Evolutionary conservation across 768 basidiomycete species (phyloP), one percentile per base, ranked within the genome.

Genomic region (Rhizopogon vulgaris): DNA sequence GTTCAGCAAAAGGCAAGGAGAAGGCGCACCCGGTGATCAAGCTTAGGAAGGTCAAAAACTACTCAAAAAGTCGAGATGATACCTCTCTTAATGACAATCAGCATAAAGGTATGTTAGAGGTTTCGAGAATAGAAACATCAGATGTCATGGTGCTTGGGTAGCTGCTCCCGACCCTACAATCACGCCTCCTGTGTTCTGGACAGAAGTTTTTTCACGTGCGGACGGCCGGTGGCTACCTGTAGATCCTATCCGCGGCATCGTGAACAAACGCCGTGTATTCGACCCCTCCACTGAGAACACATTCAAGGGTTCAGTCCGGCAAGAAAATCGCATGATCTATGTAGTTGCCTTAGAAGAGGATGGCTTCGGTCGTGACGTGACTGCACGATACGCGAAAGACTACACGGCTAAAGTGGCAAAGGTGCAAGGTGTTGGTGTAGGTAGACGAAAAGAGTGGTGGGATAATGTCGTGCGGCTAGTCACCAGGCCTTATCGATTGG

Each of bases 331-430:
- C 38, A 87, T 99, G 84, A 67, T 89, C 2, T 99, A 98, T 67
- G 96, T 98, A 3, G 66, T 98, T 4, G 94, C 87, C 1, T 84
- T 93, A 38, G 95, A 99, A 67, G 95, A 98, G 65, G 95, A 99
- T 64, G 89, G 90, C 0, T 92, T 82, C 62, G 92, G 84, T 12
- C 78, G 90, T 50, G 96, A 99, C 63, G 88, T 98, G 4, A 98
- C 96, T 0, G 76, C 87, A 30, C 77, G 95, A 38, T 98, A 97
- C 69, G 87, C 92, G 2, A 80, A 77, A 56, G 80, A 88, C 47
- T 96, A 83, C 65, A 80, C 81, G 6, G 82, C 87, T 2, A 90
- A 87, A 67, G 85, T 89, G 12, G 76, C 80, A n/a, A 90, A 90
- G 66, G 71, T 78, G n/a, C 87, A 90, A 65, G 82, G 83, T 6